Evolutionary conservation across 2,329 filamentous ascomycete genomes (phyloP).

Genomic region (Diaporthe longicolla): DNA sequence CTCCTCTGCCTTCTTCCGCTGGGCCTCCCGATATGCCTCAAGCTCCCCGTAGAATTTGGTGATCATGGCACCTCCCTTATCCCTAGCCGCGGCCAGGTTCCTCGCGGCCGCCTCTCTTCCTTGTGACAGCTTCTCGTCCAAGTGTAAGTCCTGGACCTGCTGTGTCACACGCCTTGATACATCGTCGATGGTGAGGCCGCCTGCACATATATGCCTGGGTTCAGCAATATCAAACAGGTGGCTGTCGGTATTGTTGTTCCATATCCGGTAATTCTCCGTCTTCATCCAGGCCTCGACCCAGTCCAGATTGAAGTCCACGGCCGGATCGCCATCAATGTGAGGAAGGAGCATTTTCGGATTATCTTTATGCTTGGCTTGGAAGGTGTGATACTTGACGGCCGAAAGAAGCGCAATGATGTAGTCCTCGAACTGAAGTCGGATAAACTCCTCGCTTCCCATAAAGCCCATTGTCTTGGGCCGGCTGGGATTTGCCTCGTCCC

Average conservation of each 20-base stretch:
- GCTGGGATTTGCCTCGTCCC: slow-evolving; percentile 91
- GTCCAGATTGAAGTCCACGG: slow-evolving; percentile 84
- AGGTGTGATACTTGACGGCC: slow-evolving; percentile 89
- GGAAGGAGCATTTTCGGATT: slow-evolving; percentile 74
- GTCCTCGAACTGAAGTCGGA: slow-evolving; percentile 96
- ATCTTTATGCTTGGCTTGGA: slow-evolving; percentile 66
- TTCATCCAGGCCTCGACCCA: slow-evolving; percentile 90
- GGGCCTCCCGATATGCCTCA: slow-evolving; percentile 82
- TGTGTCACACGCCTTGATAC: slow-evolving; percentile 90
- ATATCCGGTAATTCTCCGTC: slow-evolving; percentile 93
- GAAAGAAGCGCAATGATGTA: slow-evolving; percentile 92
- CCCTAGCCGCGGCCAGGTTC: slow-evolving; percentile 87
- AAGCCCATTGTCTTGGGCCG: slow-evolving; percentile 96
- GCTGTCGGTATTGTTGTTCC: slow-evolving; percentile 83
- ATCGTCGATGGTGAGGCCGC: slow-evolving; percentile 93
- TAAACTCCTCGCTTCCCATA: slow-evolving; percentile 96
- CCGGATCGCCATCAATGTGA: slow-evolving; percentile 85
- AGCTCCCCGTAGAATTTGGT: slow-evolving; percentile 93
- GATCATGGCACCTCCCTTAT: slow-evolving; percentile 89
- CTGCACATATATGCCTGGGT: slow-evolving; percentile 92
- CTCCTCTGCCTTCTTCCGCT: slow-evolving; percentile 74
- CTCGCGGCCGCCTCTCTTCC: slow-evolving; percentile 89
- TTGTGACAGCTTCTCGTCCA: slow-evolving; percentile 90
- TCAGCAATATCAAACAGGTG: slow-evolving; percentile 96
- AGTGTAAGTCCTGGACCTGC: slow-evolving; percentile 92